Evolutionary conservation across 1,139 yeast genomes (phyloP).

Genomic region (Pneumocystis jirovecii): DNA sequence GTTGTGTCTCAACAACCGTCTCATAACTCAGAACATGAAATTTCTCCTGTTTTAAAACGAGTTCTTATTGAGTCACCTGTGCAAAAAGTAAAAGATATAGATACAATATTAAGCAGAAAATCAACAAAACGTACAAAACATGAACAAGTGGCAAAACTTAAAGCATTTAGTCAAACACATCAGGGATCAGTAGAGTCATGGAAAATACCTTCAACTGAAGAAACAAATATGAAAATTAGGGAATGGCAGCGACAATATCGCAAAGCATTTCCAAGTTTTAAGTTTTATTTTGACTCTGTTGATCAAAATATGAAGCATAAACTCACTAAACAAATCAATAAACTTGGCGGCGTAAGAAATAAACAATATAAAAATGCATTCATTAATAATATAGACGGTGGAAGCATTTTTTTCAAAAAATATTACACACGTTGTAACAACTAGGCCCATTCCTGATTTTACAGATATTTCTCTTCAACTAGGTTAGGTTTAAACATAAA

Average conservation of each 20-base stretch:
- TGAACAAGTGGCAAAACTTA: not conserved
- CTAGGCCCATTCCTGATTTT: slow-evolving; percentile 28
- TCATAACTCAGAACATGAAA: not conserved
- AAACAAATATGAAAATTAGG: not conserved
- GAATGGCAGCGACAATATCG: slow-evolving; percentile 75
- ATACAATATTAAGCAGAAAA: not conserved
- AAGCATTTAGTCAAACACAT: not conserved
- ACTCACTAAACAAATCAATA: slow-evolving; percentile 29
- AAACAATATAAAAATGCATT: not conserved
- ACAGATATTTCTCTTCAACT: not conserved
- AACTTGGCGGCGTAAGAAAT: slow-evolving; percentile 22
- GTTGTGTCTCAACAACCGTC: not conserved
- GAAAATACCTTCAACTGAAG: not conserved
- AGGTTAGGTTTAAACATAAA: not conserved
- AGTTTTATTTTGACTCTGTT: slow-evolving; percentile 65
- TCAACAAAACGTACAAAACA: not conserved
- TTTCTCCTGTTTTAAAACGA: not conserved
- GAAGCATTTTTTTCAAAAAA: slow-evolving; percentile 62
- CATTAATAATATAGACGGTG: slow-evolving; percentile 24
- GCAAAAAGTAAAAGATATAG: not conserved
- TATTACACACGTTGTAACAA: slow-evolving; percentile 73
- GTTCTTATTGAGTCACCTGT: not conserved
- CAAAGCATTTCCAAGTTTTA: slow-evolving; percentile 54
- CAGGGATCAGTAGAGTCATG: not conserved
- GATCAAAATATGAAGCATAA: slow-evolving; percentile 39